Base-by-base conservation (phyloP, 257 asterid species). In the Paulownia fortunei region DNA sequence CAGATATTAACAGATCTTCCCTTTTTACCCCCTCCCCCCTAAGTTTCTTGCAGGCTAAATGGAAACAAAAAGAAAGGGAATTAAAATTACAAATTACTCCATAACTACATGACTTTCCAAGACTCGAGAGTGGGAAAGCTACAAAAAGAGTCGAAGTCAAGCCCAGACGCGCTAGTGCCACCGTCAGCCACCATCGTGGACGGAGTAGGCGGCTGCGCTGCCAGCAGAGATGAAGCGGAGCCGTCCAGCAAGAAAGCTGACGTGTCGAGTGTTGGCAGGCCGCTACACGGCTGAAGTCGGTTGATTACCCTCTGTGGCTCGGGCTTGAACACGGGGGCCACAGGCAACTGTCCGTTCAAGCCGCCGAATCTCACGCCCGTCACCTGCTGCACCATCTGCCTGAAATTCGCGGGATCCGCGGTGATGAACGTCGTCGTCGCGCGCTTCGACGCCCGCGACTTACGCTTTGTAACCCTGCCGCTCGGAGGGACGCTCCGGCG, bases 331-430 rank as follows among this genome's bases (percentile, higher is more conserved):
- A 90, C 65, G 32, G 87, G 76, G 19, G 83, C 65, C 44, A 60
- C 63, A 59, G 86, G 72, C 32, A 84, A 39, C 77, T 73, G 84
- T 0, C 76, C 88, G 76, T 62, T 76, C 41, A 78, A 44, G 11
- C 91, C 91, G 19, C 80, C 55, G 77, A 90, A 77, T 12, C 88
- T 84, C 55, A 85, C 88, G 0, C 99, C 99, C 1, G 98, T 94
- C 60, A 94, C 95, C 84, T 94, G 89, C 90, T 94, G 99, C 83
- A 94, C 99, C 97, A 94, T 91, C 90, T 86, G 92, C 72, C 98
- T 76, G 85, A 94, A 94, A 69, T 91, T 90, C 39, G 93, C 92
- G 21, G 97, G 92, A 87, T 94, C 98, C 67, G 98, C 94, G 5
- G 89, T 84, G 55, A 94, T 91, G 34, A 89, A 94, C 79, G 97